Conservation (phyloP, 2,329 filamentous ascomycete genomes). For the Fusarium ramigenum region DNA sequence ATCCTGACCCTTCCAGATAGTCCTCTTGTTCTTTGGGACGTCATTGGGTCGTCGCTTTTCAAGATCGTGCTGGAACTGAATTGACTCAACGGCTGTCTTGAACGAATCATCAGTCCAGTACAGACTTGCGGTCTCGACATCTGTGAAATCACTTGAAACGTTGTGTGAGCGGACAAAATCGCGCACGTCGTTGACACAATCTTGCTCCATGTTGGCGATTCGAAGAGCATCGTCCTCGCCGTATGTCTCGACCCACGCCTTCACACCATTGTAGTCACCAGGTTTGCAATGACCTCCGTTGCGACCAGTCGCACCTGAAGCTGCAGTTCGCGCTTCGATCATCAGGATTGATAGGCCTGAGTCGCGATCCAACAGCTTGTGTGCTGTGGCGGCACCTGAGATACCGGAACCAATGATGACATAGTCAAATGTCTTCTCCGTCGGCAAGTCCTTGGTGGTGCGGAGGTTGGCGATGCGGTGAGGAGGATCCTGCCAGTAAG, state of each 20-base stretch:
- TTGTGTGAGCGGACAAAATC: slow-evolving; percentile 23
- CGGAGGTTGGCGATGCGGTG: slow-evolving; percentile 27
- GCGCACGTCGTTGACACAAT: slow-evolving; percentile 20
- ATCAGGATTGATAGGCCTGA: slow-evolving; percentile 14
- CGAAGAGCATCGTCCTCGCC: slow-evolving; percentile 21
- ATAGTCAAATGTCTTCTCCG: slow-evolving; percentile 17
- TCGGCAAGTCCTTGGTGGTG: slow-evolving; percentile 12
- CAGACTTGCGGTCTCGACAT: slow-evolving; percentile 14
- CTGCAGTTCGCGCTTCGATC: slow-evolving; percentile 20
- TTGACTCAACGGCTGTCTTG: slow-evolving; percentile 7
- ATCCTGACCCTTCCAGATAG: slow-evolving; percentile 3
- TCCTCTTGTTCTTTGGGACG: slow-evolving; percentile 21
- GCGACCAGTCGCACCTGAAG: slow-evolving; percentile 12
- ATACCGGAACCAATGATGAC: slow-evolving; percentile 25
- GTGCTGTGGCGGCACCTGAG: slow-evolving; percentile 21
- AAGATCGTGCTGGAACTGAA: slow-evolving; percentile 12
- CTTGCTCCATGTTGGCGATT: slow-evolving; percentile 24
- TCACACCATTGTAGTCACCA: slow-evolving; percentile 12
- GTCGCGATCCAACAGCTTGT: slow-evolving; percentile 20
- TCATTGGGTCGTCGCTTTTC: slow-evolving; percentile 15
- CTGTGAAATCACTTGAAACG: slow-evolving; percentile 23
- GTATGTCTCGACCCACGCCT: slow-evolving; percentile 10
- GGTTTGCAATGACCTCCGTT: slow-evolving; percentile 21
- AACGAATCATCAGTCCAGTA: slow-evolving; percentile 27
- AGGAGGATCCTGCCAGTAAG: slow-evolving; percentile 27